phyloP scores from a whole-genome alignment of 768 basidiomycete species.

The Dentipellis sp. region DNA sequence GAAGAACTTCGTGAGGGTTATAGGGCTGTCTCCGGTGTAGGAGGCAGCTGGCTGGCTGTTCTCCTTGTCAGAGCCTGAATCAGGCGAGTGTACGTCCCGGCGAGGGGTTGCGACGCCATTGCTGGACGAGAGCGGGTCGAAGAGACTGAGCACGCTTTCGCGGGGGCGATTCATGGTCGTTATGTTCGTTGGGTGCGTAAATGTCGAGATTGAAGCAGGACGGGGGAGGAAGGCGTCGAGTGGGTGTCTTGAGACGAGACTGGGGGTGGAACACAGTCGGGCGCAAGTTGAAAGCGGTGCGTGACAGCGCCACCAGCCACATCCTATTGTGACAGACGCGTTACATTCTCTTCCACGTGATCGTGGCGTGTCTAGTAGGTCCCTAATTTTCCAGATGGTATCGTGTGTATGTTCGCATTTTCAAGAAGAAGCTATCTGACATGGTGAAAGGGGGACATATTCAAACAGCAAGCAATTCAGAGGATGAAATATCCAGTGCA shows the following conservation, averaged over 20 bases:
- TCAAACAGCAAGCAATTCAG: too few species aligned
- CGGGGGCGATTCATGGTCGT: constrained; percentile 11
- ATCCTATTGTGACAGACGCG: not conserved
- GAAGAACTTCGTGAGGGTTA: constrained; percentile 15
- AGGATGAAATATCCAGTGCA: too few species aligned
- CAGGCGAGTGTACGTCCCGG: constrained; percentile 6
- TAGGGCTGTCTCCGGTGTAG: constrained; percentile 1
- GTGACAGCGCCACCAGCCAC: not conserved
- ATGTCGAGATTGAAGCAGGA: too few species aligned
- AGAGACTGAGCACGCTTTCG: constrained; percentile 13
- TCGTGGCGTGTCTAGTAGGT: not conserved
- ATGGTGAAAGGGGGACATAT: too few species aligned
- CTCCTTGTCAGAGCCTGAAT: constrained; percentile 14
- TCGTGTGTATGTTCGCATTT: too few species aligned
- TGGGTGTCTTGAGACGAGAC: too few species aligned
- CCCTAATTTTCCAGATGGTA: too few species aligned
- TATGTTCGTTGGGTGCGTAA: not conserved
- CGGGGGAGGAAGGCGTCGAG: too few species aligned
- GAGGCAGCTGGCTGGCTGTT: constrained; percentile 3
- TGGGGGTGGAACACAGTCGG: too few species aligned
- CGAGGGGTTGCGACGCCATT: not conserved
- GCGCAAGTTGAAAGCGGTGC: not conserved
- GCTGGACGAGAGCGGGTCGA: constrained; percentile 9
- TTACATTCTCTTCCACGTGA: not conserved
- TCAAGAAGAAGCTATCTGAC: too few species aligned